Evolutionary conservation across 345 rosid species (phyloP).

Genomic region (Psidium friedrichsthalianum): DNA sequence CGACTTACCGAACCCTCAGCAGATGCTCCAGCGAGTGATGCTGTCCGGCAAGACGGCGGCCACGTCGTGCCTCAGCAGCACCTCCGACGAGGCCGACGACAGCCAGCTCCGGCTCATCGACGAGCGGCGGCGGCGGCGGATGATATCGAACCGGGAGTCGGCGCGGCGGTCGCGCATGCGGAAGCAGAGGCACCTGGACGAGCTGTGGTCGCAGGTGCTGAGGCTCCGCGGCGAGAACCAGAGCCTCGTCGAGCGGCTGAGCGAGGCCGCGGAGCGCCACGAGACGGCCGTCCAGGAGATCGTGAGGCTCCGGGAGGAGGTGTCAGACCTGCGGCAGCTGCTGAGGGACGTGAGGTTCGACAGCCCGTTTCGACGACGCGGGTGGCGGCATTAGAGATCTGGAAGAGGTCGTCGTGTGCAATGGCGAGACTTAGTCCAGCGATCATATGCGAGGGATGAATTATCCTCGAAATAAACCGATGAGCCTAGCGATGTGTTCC

Average conservation of each 20-base stretch:
- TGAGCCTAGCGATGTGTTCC: not conserved
- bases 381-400: not conserved
- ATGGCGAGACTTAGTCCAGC: not conserved
- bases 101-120: conserved; percentile 43
- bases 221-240: conserved; percentile 69
- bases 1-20: conserved; percentile 21
- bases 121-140: conserved; percentile 86
- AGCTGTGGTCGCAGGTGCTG: conserved; percentile 76
- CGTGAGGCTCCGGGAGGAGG: conserved; percentile 70
- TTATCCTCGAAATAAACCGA: not conserved
- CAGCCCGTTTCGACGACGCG: not conserved
- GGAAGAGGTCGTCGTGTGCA: not conserved
- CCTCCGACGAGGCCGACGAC: conserved; percentile 74
- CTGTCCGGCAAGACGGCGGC: conserved; percentile 11
- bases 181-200: conserved; percentile 93
- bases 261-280: conserved; percentile 49
- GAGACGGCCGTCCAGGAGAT: conserved; percentile 61
- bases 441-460: not conserved
- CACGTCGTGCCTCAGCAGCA: conserved; percentile 46
- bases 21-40: conserved; percentile 21
- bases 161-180: conserved; percentile 96
- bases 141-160: conserved; percentile 95
- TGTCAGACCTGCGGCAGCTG: conserved; percentile 65
- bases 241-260: conserved; percentile 55
- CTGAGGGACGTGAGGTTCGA: conserved; percentile 25